phyloP scores from a whole-genome alignment of 352 stramenopile species.

The Pythium folliculosum region DNA sequence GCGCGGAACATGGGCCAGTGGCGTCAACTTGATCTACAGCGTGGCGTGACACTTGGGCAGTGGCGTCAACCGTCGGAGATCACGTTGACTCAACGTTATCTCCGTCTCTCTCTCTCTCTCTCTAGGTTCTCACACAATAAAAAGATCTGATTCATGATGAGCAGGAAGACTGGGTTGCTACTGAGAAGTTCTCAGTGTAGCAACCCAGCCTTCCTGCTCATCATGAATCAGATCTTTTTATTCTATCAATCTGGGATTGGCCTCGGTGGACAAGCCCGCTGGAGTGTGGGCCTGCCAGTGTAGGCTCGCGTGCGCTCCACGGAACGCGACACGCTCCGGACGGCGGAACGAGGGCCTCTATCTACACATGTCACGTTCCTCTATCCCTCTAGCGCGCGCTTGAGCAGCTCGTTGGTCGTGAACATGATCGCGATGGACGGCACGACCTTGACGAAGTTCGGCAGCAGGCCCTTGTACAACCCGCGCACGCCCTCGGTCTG shows the following conservation, averaged over 20 bases:
- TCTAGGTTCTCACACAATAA: too few relatives aligned
- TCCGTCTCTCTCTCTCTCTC: too few relatives aligned
- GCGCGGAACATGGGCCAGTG: too few relatives aligned
- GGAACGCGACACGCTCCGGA: background rate
- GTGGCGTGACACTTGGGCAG: too few relatives aligned
- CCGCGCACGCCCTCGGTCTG: slow-evolving; percentile 52
- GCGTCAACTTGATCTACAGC: too few relatives aligned
- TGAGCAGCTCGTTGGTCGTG: slow-evolving; percentile 75
- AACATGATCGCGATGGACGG: slow-evolving; percentile 85
- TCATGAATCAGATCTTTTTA: background rate
- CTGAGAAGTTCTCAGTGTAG: background rate
- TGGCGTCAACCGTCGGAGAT: too few relatives aligned
- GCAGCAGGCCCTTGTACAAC: slow-evolving; percentile 66
- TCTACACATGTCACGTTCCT: background rate
- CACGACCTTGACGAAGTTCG: slow-evolving; percentile 81
- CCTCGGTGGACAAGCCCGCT: background rate
- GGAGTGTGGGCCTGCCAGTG: too few relatives aligned
- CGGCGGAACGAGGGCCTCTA: background rate
- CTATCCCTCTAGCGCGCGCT: slow-evolving; percentile 30
- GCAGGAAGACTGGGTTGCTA: too few relatives aligned
- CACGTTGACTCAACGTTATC: too few relatives aligned
- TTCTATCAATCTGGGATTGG: background rate
- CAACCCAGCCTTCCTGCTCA: background rate
- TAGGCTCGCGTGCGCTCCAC: too few relatives aligned
- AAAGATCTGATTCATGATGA: too few relatives aligned